Conservation (phyloP, 208 protist species). For the Leishmania aethiopica region DNA sequence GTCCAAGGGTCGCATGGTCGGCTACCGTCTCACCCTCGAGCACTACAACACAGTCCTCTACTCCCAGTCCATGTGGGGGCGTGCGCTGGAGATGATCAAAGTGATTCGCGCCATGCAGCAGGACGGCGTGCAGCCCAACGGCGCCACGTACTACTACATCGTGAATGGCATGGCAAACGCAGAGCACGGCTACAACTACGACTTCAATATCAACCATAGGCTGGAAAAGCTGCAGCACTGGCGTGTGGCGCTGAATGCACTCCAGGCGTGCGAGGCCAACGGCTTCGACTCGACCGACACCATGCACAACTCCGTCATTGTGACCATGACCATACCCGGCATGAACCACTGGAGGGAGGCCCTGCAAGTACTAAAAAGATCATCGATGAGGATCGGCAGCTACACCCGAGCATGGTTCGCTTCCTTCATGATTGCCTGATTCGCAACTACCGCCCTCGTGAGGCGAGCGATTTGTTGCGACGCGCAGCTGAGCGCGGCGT, state of each 20-base stretch:
- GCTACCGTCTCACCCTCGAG: slow-evolving; percentile 83
- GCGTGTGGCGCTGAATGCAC: slow-evolving; percentile 85
- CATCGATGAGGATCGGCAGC: slow-evolving; percentile 72
- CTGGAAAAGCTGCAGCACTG: slow-evolving; percentile 91
- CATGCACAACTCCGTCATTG: slow-evolving; percentile 91
- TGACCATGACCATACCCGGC: slow-evolving; percentile 87
- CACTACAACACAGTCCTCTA: slow-evolving; percentile 93
- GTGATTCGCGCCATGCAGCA: slow-evolving; percentile 91
- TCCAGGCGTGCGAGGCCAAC: slow-evolving; percentile 87
- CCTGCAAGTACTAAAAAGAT: slow-evolving; percentile 73
- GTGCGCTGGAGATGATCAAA: slow-evolving; percentile 87
- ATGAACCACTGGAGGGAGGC: slow-evolving; percentile 90
- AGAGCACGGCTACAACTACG: slow-evolving; percentile 91
- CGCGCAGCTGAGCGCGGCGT: slow-evolving; percentile 74
- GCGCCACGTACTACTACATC: slow-evolving; percentile 92
- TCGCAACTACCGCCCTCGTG: slow-evolving; percentile 76
- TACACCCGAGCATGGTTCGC: slow-evolving; percentile 87
- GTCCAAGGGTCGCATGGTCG: slow-evolving; percentile 90
- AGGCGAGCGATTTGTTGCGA: slow-evolving; percentile 80
- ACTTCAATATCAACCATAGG: slow-evolving; percentile 90
- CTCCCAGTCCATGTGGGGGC: slow-evolving; percentile 90
- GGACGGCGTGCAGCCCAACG: slow-evolving; percentile 86
- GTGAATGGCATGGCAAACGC: slow-evolving; percentile 93
- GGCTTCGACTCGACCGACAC: slow-evolving; percentile 91
- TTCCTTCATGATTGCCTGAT: slow-evolving; percentile 91